Evolutionary conservation across 2,329 filamentous ascomycete species (phyloP), one percentile per base, ranked within the genome.

Genomic region (Blumeria hordei): DNA sequence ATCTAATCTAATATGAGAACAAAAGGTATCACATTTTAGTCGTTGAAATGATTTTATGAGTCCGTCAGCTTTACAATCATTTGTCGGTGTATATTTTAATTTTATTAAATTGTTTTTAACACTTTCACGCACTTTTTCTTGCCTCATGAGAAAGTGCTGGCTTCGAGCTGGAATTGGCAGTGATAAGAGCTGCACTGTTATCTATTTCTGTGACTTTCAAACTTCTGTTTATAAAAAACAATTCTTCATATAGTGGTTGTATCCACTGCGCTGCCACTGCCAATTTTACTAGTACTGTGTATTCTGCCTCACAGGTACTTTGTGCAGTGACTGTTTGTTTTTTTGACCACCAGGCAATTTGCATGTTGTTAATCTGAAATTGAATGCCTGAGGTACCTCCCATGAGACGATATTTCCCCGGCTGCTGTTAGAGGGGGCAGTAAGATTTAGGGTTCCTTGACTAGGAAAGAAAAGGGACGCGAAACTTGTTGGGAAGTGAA

Each of bases 381-480:
- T 14, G 43, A 45, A 50, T 50, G 34, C 45, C 45, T 10, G 21
- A 50, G 10, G 16, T 50, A 18, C 45, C 21, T 50, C 34, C 34
- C 10, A 50, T 32, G 45, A 50, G 14, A 28, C n/a, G 45, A 50
- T 50, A 10, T 33, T 50, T 50, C 12, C 45, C 45, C 45, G 34
- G 45, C 12, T 50, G 6, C 45, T 50, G 45, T 50, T 28, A 11
- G 45, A 50, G 3, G 45, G 34, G 16, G 45, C 45, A 16, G 45
- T 50, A 28, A 50, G 45, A n/a, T 50, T 33, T 50, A 10, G 18
- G 12, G 10, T 50, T 50, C 45, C 45, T 50, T 28, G 3, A 50
- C 12, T 50, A 34, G 45, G 10, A 28, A 50, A 50, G 45, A 50
- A 50, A 50, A 50, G 45, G n/a, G 45, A 50, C 45, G 45, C 45